Evolutionary conservation across 78 protist species (phyloP).

Genomic region (Dictyostelium intermedium): DNA sequence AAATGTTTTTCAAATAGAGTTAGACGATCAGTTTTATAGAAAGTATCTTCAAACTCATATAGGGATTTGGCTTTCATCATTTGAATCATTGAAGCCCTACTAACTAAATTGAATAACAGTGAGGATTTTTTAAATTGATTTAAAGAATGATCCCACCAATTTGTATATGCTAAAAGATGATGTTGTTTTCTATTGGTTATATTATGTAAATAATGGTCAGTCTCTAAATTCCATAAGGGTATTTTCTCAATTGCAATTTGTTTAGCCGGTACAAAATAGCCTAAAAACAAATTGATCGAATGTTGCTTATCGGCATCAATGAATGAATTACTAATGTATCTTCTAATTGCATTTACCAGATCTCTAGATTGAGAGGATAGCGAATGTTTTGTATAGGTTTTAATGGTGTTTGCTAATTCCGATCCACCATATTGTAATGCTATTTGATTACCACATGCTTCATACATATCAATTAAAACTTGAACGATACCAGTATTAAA

Average conservation of each 20-base stretch:
- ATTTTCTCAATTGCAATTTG: not conserved
- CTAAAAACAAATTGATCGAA: slow-evolving; percentile 93
- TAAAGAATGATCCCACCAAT: slow-evolving; percentile 75
- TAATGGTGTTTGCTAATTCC: slow-evolving; percentile 85
- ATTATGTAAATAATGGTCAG: slow-evolving; percentile 91
- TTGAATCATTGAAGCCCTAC: not conserved
- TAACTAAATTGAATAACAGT: not conserved
- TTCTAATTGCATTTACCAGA: slow-evolving; percentile 15
- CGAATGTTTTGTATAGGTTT: slow-evolving; percentile 79
- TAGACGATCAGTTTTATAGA: slow-evolving; percentile 22
- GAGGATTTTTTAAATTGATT: slow-evolving; percentile 41
- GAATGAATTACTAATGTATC: slow-evolving; percentile 94
- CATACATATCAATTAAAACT: slow-evolving; percentile 87
- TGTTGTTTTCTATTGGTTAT: slow-evolving; percentile 38
- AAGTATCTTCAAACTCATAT: slow-evolving; percentile 49
- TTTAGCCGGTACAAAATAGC: slow-evolving; percentile 84
- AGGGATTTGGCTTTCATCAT: slow-evolving; percentile 23
- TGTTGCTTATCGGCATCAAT: slow-evolving; percentile 90
- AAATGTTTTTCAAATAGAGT: slow-evolving; percentile 48
- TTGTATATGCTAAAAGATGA: slow-evolving; percentile 25
- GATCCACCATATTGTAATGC: slow-evolving; percentile 92
- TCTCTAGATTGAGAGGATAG: slow-evolving; percentile 52
- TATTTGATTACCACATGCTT: slow-evolving; percentile 92
- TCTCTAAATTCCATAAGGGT: slow-evolving; percentile 87
- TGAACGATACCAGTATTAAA: slow-evolving; percentile 60